Evolutionary conservation across 495 filamentous ascomycete species (phyloP), one percentile per base, ranked within the genome.

Genomic region (Penicillium verhagenii): DNA sequence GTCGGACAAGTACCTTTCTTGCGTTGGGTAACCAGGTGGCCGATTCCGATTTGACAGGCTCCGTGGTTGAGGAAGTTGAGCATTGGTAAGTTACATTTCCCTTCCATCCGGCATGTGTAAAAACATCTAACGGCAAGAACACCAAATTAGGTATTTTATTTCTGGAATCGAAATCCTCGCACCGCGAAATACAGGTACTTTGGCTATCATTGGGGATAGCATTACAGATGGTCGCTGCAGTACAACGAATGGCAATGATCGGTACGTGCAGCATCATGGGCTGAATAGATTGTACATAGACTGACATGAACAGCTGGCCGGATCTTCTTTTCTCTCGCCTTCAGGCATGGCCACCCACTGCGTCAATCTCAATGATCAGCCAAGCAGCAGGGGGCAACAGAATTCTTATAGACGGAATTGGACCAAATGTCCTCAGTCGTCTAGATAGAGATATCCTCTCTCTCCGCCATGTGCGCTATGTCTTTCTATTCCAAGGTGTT

Each of bases 301-400:
- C 10, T 45, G 13, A 43, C 11, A 11, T 43, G 10, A 9, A 3
- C 37, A 82, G 81, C 6, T 87, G 87, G 87, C 85, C 87, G 1
- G 85, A 90, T 61, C 69, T 86, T 0, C 70, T 91, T 14, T 68
- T 86, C 19, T 72, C 74, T 8, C 74, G 74, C 13, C 72, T 89
- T 68, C 79, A 81, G 49, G 62, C 74, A 25, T 55, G 76, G 56
- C 65, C 71, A 14, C 62, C 74, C 26, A 80, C 72, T 37, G 56
- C 75, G 31, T 45, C 66, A 24, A 79, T 89, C 33, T 72, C 78
- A 4, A 73, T 90, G 14, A 72, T 79, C 58, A 91, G 90, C 70
- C 83, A 89, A 72, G 86, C 86, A n/a, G 86, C 86, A 0, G 87
- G 87, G 29, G 86, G 87, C 35, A 90, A 91, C 72, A 73, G 83